Evolutionary conservation across 2,329 filamentous ascomycete genomes (phyloP), one percentile per base, ranked within the genome.

Genomic region (Magnaporthiopsis rhizophila): DNA sequence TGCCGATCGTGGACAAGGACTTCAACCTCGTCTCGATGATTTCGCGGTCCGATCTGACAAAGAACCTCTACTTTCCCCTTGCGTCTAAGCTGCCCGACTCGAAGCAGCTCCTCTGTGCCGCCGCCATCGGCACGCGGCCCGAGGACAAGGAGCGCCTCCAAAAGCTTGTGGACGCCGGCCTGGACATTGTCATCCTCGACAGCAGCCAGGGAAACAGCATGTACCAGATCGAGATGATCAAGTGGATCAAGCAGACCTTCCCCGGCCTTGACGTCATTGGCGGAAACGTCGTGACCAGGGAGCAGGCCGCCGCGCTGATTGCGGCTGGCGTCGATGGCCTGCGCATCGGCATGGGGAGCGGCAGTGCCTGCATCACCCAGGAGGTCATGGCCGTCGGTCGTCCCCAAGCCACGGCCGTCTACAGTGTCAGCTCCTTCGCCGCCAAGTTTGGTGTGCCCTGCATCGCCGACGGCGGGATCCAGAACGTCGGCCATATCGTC

Each of bases 371-470:
- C 79, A 99, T 99, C 72, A 99, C 95, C 65, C 95, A 99, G 80
- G 95, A 99, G 81, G 96, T 99, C 74, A 99, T 99, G 95, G 95
- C 95, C 70, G 94, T 99, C 62, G 95, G 96, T 66, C 90, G 95
- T 72, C 95, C 95, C 65, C 95, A 99, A 80, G 95, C 96, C 58
- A 91, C 93, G 34, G 89, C 95, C 58, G 94, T 99, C 66, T 92
- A 90, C 82, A 91, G 89, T 70, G 95, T 99, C 71, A 89, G 91
- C 72, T 82, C 86, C 64, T 99, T 99, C 72, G 94, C 95, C 63
- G 90, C 90, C 65, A 89, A 88, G 70, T 99, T 99, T 73, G 95
- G 96, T 67, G 93, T 99, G 70, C 95, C 95, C 65, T 98, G 94
- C 80, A 98, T 99, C 74, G 95, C 95, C 66, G 95, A 99, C 72